Percentiles rank a stretch among this genome's conserved stretches.
Conservation (phyloP, 441 rosid species). For the Biscutella laevigata region DNA sequence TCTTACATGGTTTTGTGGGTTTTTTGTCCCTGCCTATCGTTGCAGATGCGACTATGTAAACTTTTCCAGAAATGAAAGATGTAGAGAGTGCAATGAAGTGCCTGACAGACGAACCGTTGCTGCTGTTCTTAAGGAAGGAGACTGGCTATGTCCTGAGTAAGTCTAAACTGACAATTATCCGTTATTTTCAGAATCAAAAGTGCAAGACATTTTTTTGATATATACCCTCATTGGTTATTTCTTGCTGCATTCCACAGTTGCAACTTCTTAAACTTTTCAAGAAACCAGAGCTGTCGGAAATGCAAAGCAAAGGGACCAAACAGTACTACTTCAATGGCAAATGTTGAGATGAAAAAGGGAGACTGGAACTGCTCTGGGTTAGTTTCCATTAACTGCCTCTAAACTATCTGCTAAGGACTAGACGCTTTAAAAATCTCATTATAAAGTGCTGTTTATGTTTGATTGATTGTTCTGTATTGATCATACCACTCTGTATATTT, state of each 20-base stretch:
- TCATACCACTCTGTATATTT: slow-evolving; percentile 1
- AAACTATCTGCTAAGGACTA: not conserved
- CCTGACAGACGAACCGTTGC: slow-evolving; percentile 23
- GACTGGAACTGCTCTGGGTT: slow-evolving; percentile 77
- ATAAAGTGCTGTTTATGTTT: no score
- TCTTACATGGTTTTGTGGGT: not conserved
- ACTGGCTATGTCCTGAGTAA: slow-evolving; percentile 28
- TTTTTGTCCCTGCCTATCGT: not conserved
- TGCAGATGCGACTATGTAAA: slow-evolving; percentile 25
- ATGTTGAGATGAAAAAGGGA: slow-evolving; percentile 62
- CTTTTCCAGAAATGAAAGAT: slow-evolving; percentile 28
- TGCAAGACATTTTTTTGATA: not conserved
- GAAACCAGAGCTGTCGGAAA: slow-evolving; percentile 52
- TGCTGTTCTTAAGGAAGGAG: slow-evolving; percentile 29
- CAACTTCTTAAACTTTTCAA: slow-evolving; percentile 60
- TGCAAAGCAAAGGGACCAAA: slow-evolving; percentile 63
- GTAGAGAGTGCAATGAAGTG: slow-evolving; percentile 28
- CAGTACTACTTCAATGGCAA: slow-evolving; percentile 17
- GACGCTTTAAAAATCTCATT: no score
- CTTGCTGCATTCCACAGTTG: slow-evolving; percentile 36
- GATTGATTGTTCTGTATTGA: slow-evolving; percentile 4
- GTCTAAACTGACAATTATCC: not conserved
- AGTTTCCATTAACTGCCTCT: slow-evolving; percentile 25
- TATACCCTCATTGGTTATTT: not conserved
- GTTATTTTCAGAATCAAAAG: not conserved